These are phyloP conservation scores for Acacia melanoxylon DNA, from an alignment of 306 rosid species.

Conservation along the genomic window DNA sequence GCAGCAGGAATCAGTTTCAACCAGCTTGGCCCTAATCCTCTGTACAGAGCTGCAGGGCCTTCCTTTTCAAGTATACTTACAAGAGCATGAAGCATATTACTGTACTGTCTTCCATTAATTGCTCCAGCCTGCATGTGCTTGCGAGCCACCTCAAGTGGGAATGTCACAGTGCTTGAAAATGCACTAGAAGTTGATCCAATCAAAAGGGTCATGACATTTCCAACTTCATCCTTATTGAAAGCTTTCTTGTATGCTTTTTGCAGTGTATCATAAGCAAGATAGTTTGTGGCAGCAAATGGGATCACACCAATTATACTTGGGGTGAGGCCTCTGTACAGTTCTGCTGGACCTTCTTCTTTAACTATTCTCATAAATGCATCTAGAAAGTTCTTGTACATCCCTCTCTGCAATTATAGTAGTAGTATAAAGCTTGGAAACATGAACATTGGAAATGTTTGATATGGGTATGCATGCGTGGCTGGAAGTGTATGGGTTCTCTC, in stretches of 20 bases:
- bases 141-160: constrained; percentile 83
- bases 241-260: constrained; percentile 50
- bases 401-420: constrained; percentile 55
- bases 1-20: constrained; percentile 68
- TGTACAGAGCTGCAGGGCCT: constrained; percentile 54
- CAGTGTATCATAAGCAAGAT: constrained; percentile 72
- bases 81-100: constrained; percentile 70
- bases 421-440: background rate
- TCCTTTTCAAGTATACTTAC: constrained; percentile 58
- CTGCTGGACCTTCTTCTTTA: constrained; percentile 70
- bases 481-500: background rate
- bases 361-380: constrained; percentile 60
- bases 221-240: constrained; percentile 57
- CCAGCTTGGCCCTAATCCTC: constrained; percentile 65
- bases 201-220: constrained; percentile 61
- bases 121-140: constrained; percentile 91
- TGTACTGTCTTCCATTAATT: constrained; percentile 64
- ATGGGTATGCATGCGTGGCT: background rate
- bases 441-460: background rate
- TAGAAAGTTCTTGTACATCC: constrained; percentile 53
- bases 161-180: constrained; percentile 59
- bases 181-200: constrained; percentile 61
- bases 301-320: constrained; percentile 81
- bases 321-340: constrained; percentile 75
- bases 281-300: constrained; percentile 80